Base-by-base conservation (phyloP, 371 early-diverging fungal species). In the Syncephalastrum racemosum region DNA sequence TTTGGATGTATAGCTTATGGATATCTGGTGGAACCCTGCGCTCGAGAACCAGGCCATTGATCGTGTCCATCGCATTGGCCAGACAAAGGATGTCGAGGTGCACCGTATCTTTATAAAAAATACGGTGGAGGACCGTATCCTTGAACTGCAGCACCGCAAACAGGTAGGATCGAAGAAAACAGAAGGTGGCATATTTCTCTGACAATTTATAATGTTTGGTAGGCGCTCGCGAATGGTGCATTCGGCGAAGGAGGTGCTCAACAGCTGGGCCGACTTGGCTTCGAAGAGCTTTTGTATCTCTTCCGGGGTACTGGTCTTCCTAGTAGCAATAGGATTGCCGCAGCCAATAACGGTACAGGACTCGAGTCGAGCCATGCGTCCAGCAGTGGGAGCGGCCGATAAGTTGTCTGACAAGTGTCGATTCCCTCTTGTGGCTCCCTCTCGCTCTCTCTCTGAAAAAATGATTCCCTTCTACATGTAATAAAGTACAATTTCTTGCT, bases 11-110 rank as follows among this genome's bases (percentile, higher is more conserved):
- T 68, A 71, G 50, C 40, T 83, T 2, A 50, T 84, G 57, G 88
- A 91, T 63, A 67, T 82, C 24, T 89, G 89, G 86, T 90, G 87
- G 85, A 87, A 88, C 62, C 79, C 71, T 8, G 77, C 74, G 2
- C 67, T 83, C 4, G 84, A 87, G 56, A 73, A 81, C 27, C 87
- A 88, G 63, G 89, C 82, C 10, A 73, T 81, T 14, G 79, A 75
- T 50, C 82, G 82, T 25, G 59, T 74, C 3, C 70, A 70, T 58
- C 70, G 70, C 25, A 64, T 63, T 66, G 68, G 66, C n/a, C 68
- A 68, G 39, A 61, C 50, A 19, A 56, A 66, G 49, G 42, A 62
- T 50, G 66, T 66, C 18, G 49, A 52, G n/a, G 54, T 53, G 16
- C 54, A 60, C 45, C 63, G 60, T 31, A 58, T 59, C 6, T 61